Percentiles rank a stretch among this genome's conserved stretches.
These are phyloP conservation scores for Jackrogersella minutella DNA, from an alignment of 495 filamentous ascomycete genomes.

Conservation along the genomic window DNA sequence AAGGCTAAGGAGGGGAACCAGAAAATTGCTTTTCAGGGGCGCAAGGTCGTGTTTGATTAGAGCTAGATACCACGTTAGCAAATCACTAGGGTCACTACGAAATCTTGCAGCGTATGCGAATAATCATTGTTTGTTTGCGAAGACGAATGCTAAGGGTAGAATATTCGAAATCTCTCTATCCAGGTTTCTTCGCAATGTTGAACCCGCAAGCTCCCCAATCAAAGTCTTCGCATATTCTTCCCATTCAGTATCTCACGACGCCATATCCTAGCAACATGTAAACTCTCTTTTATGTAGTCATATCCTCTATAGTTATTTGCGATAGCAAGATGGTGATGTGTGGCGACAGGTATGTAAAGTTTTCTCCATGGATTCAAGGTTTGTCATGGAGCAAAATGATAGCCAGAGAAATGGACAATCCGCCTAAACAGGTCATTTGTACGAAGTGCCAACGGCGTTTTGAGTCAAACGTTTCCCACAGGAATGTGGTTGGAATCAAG, in stretches of 20 bases:
- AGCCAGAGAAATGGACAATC: too few species aligned
- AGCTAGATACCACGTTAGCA: slow-evolving; percentile 34
- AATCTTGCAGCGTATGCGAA: neutral
- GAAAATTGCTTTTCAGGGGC: slow-evolving; percentile 76
- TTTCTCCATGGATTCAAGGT: too few species aligned
- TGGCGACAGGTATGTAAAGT: too few species aligned
- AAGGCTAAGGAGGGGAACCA: slow-evolving; percentile 78
- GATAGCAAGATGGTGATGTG: too few species aligned
- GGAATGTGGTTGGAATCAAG: too few species aligned
- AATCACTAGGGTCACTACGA: neutral
- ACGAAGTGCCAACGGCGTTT: too few species aligned
- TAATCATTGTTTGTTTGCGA: slow-evolving; percentile 3
- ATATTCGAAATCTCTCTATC: neutral
- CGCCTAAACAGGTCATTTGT: neutral
- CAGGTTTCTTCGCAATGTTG: neutral
- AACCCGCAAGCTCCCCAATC: neutral
- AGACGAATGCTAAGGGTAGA: neutral
- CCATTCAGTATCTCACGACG: neutral
- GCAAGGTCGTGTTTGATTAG: slow-evolving; percentile 91
- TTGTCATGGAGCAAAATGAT: too few species aligned
- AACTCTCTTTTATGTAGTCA: too few species aligned
- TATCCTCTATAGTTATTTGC: too few species aligned
- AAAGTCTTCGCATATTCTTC: neutral
- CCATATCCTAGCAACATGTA: too few species aligned
- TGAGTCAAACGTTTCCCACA: too few species aligned